These are phyloP conservation scores for Globisporangium iwayamae DNA, from an alignment of 352 stramenopile species.

Conservation along the genomic window DNA sequence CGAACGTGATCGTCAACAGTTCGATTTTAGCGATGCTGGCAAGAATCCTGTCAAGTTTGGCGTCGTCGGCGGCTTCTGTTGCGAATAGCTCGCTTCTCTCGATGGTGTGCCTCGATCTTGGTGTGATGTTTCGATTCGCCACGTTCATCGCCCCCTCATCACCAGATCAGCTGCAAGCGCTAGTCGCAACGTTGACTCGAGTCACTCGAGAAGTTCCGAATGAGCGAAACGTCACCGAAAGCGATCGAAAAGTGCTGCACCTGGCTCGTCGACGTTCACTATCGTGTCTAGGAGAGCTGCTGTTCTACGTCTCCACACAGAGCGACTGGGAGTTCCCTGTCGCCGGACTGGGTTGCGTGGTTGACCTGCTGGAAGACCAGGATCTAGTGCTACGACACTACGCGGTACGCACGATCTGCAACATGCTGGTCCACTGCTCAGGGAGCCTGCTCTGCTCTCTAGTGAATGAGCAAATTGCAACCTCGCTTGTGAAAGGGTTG, in stretches of 20 bases:
- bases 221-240: not conserved
- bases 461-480: constrained; percentile 42
- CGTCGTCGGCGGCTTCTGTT: not conserved
- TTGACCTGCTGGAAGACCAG: constrained; percentile 33
- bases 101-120: constrained; percentile 58
- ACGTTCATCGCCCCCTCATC: constrained; percentile 67
- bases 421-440: constrained; percentile 53
- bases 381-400: constrained; percentile 52
- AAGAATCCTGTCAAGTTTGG: constrained; percentile 33
- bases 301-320: constrained; percentile 74
- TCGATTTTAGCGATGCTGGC: constrained; percentile 65
- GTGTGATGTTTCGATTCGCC: constrained; percentile 63
- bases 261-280: constrained; percentile 17
- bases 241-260: constrained; percentile 2
- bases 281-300: constrained; percentile 62
- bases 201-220: constrained; percentile 12
- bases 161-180: constrained; percentile 43
- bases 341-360: constrained; percentile 27
- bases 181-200: constrained; percentile 37
- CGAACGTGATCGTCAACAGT: constrained; percentile 83
- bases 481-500: constrained; percentile 28
- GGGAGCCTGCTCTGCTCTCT: constrained; percentile 29
- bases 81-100: constrained; percentile 21
- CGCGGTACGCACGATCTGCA: constrained; percentile 48
- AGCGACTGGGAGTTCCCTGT: constrained; percentile 36